Evolutionary conservation across 176 grass and related monocot species (phyloP), one percentile per base, ranked within the genome.

Genomic region (Lolium multiflorum): DNA sequence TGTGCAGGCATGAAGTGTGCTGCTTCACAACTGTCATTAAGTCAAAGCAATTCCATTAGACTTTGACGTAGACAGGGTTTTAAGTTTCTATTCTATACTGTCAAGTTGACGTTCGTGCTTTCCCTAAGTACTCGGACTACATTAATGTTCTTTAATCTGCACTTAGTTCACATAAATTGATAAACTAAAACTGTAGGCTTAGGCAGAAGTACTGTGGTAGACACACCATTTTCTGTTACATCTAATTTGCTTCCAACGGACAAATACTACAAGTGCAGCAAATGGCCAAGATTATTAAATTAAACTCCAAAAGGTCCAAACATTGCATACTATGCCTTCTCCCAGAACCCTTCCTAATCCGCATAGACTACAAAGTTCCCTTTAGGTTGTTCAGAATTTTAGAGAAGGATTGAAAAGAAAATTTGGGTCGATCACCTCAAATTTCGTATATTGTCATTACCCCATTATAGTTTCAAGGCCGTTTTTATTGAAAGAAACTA

Each of bases 1-100:
- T 46, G 68, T 71, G 68, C 39, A 71, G 20, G 68, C 68, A 71
- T 43, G 39, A 71, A 46, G 39, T 71, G 69, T 71, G 69, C 39
- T 21, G 69, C 69, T 71, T 46, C 69, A 71, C 69, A 46, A 46
- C 39, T 71, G 39, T 71, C 39, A 71, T 46, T 46, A 46, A 7
- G 31, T 71, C 35, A 71, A 70, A 44, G 38, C 38, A 71, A 11
- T 43, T 8, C 9, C 67, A 71, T 71, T 70, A 15, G 5, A 43
- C 9, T 71, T 71, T 71, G 65, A 69, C 67, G 16, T 43, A 71
- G 3, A 18, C 7, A 37, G 67, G 68, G 15, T 71, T 44, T 6
- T 16, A n/a, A n/a, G 18, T 44, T 71, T 71, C 4, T 21, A 71
- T 44, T 71, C 1, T 39, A 4, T 44, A 71, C n/a, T 58, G 9